Evolutionary conservation across 768 basidiomycete species (phyloP).

Genomic region (Cubamyces sp.): DNA sequence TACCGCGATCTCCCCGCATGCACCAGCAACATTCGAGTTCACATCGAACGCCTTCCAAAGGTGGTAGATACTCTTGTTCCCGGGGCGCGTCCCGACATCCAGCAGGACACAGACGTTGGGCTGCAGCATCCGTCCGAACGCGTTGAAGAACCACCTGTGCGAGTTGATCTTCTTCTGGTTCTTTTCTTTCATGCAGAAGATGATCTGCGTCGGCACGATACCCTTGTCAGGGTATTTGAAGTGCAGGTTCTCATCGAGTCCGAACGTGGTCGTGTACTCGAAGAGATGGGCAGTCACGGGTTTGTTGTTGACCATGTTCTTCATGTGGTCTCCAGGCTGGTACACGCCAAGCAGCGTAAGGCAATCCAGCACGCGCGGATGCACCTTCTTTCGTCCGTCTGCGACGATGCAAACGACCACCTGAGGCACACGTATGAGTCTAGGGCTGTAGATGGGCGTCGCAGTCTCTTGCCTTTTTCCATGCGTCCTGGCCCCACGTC

Average conservation of each 20-base stretch:
- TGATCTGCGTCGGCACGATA: constrained; percentile 91
- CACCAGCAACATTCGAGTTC: constrained; percentile 91
- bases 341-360: constrained; percentile 93
- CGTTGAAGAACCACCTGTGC: constrained; percentile 98
- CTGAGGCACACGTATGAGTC: constrained; percentile 38
- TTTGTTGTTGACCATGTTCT: constrained; percentile 70
- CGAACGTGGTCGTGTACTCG: constrained; percentile 86
- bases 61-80: constrained; percentile 86
- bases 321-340: constrained; percentile 67
- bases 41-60: constrained; percentile 96
- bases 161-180: constrained; percentile 98
- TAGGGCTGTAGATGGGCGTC: neutral
- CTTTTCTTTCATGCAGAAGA: constrained; percentile 90
- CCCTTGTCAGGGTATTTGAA: constrained; percentile 92
- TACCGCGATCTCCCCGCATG: constrained; percentile 94
- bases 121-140: constrained; percentile 62
- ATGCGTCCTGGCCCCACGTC: constrained; percentile 95
- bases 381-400: constrained; percentile 82
- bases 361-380: constrained; percentile 85
- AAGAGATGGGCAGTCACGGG: constrained; percentile 78
- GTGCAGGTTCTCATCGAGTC: constrained; percentile 75
- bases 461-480: constrained; percentile 75
- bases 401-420: constrained; percentile 93
- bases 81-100: constrained; percentile 93
- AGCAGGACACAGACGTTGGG: constrained; percentile 92